Percentiles rank a stretch among this genome's conserved stretches.
phyloP scores from a whole-genome alignment of 371 early-diverging fungal genomes.

The Syncephalastrum racemosum region DNA sequence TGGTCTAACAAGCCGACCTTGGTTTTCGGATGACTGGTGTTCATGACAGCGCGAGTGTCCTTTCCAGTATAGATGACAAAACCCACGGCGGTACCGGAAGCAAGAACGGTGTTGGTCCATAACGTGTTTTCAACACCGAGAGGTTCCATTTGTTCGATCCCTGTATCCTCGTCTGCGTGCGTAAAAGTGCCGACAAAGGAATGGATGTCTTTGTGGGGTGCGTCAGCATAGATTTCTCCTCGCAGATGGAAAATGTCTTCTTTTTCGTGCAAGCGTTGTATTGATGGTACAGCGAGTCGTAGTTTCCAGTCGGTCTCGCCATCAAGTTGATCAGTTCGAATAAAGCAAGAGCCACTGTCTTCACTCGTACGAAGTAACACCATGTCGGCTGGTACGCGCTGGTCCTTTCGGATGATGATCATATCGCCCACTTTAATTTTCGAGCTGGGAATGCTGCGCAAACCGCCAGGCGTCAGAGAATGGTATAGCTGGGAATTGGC shows the following conservation, averaged over 20 bases:
- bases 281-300: constrained; percentile 78
- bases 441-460: constrained; percentile 74
- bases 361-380: constrained; percentile 89
- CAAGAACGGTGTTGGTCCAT: constrained; percentile 98
- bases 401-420: constrained; percentile 88
- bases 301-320: constrained; percentile 99
- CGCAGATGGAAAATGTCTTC: constrained; percentile 56
- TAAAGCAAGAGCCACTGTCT: constrained; percentile 89
- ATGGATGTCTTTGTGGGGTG: constrained; percentile 97
- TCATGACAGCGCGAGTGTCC: constrained; percentile 98
- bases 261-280: constrained; percentile 72
- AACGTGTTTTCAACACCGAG: constrained; percentile 93
- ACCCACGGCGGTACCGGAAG: constrained; percentile 91
- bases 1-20: constrained; percentile 96
- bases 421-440: constrained; percentile 95
- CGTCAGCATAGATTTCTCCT: constrained; percentile 87
- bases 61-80: constrained; percentile 97
- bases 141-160: constrained; percentile 60
- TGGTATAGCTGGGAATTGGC: constrained; percentile 89
- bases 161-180: constrained; percentile 45
- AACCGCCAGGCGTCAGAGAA: constrained; percentile 57
- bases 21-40: constrained; percentile 93
- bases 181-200: constrained; percentile 89
- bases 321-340: constrained; percentile 99
- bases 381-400: constrained; percentile 92